phyloP scores from a whole-genome alignment of 2,329 filamentous ascomycete genomes.

The Aspergillus persii region DNA sequence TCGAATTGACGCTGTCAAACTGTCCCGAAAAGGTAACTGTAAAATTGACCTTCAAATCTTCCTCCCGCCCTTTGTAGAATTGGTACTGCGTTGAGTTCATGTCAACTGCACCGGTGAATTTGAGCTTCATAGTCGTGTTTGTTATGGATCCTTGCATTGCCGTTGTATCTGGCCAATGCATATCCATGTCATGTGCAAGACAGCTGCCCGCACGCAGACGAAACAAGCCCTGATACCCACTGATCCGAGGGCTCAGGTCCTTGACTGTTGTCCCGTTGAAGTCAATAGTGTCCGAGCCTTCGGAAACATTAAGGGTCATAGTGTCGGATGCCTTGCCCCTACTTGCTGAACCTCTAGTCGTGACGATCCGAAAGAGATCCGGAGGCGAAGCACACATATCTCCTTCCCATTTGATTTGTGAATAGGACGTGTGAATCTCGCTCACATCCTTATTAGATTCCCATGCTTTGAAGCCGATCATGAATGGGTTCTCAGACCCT shows the following conservation, averaged over 20 bases:
- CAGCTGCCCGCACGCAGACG: neutral
- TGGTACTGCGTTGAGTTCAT: neutral
- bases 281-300: neutral
- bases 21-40: slow-evolving; percentile 1
- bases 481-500: neutral
- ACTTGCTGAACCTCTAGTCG: neutral
- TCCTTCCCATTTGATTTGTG: neutral
- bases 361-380: neutral
- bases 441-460: neutral
- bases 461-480: slow-evolving; percentile 7
- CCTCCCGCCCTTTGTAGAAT: neutral
- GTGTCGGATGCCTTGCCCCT: neutral
- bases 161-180: neutral
- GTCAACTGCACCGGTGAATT: neutral
- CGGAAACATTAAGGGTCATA: neutral
- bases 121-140: neutral
- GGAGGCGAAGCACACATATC: neutral
- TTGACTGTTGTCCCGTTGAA: slow-evolving; percentile 2
- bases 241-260: neutral
- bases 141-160: neutral
- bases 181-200: neutral
- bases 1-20: slow-evolving; percentile 4
- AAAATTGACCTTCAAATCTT: neutral
- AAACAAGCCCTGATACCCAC: neutral
- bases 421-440: slow-evolving; percentile 1